Percentiles rank a stretch among this genome's conserved stretches.
Evolutionary conservation across 495 filamentous ascomycete species (phyloP).

Genomic region (Podospora sp.): DNA sequence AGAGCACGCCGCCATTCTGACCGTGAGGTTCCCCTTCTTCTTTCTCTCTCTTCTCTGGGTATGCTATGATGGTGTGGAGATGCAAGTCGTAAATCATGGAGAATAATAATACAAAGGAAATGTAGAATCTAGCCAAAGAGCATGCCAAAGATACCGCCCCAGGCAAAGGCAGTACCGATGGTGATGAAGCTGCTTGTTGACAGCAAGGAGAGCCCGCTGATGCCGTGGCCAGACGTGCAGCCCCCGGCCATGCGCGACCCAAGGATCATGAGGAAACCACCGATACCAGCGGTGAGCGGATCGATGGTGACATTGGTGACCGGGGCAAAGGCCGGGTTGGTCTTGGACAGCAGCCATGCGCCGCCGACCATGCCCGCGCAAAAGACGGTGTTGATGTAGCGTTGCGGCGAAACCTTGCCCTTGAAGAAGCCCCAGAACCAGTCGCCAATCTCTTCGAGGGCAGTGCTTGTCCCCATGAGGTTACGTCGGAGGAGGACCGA

Average conservation of each 20-base stretch:
- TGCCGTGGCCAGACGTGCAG: slow-evolving; percentile 63
- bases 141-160: slow-evolving; percentile 39
- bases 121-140: slow-evolving; percentile 19
- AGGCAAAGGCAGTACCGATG: slow-evolving; percentile 52
- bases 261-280: slow-evolving; percentile 54
- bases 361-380: slow-evolving; percentile 48
- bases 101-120: neutral
- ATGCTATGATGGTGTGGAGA: neutral
- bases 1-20: neutral
- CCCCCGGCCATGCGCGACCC: slow-evolving; percentile 59
- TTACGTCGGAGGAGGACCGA: slow-evolving; percentile 45
- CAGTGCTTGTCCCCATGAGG: slow-evolving; percentile 55
- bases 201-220: slow-evolving; percentile 56
- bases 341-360: slow-evolving; percentile 36
- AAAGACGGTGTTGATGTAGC: slow-evolving; percentile 46
- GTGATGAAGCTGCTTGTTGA: slow-evolving; percentile 56
- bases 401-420: slow-evolving; percentile 22
- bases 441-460: slow-evolving; percentile 55
- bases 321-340: slow-evolving; percentile 32
- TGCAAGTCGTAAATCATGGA: neutral
- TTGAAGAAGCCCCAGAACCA: slow-evolving; percentile 44
- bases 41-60: neutral
- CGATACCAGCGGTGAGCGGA: slow-evolving; percentile 43
- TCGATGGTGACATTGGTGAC: slow-evolving; percentile 28
- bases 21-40: neutral